A percentile compares a stretch with the other conserved stretches of the same genome.
phyloP scores from a whole-genome alignment of 805 yeast species.

The Debaryomyces maramus region DNA sequence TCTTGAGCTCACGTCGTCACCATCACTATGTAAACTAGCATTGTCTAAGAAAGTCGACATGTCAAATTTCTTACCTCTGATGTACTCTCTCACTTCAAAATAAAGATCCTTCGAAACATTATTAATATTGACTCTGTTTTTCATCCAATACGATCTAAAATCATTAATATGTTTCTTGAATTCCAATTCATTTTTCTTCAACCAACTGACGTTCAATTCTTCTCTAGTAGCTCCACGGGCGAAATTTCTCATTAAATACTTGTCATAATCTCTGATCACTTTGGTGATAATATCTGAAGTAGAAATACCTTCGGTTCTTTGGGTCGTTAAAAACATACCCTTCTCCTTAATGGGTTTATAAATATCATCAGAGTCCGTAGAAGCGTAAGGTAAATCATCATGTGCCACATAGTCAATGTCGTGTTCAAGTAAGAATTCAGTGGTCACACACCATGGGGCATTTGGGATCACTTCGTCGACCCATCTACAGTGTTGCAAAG shows the following conservation, averaged over 20 bases:
- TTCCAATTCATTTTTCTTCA: constrained; percentile 94
- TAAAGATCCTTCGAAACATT: constrained; percentile 79
- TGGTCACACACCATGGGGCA: constrained; percentile 94
- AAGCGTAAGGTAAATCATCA: constrained; percentile 93
- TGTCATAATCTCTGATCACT: constrained; percentile 93
- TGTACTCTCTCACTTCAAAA: constrained; percentile 77
- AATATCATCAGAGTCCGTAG: constrained; percentile 86
- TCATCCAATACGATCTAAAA: constrained; percentile 82
- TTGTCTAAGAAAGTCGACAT: constrained; percentile 26
- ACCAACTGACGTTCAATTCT: constrained; percentile 95
- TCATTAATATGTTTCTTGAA: constrained; percentile 86
- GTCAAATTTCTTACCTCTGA: constrained; percentile 48
- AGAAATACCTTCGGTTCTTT: constrained; percentile 94
- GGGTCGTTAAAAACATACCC: constrained; percentile 92
- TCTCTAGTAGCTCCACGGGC: constrained; percentile 97
- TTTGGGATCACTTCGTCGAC: constrained; percentile 93
- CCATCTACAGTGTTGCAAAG: constrained; percentile 93
- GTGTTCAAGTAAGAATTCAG: constrained; percentile 76
- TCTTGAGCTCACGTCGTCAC: constrained; percentile 28
- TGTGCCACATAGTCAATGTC: constrained; percentile 95
- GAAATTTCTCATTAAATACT: constrained; percentile 93
- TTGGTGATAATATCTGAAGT: constrained; percentile 95
- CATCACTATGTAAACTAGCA: constrained; percentile 18
- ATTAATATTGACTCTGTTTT: constrained; percentile 65
- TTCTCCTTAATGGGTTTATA: constrained; percentile 87